phyloP scores from a whole-genome alignment of 192 early-diverging fungal genomes.

The Coemansia sp. region DNA sequence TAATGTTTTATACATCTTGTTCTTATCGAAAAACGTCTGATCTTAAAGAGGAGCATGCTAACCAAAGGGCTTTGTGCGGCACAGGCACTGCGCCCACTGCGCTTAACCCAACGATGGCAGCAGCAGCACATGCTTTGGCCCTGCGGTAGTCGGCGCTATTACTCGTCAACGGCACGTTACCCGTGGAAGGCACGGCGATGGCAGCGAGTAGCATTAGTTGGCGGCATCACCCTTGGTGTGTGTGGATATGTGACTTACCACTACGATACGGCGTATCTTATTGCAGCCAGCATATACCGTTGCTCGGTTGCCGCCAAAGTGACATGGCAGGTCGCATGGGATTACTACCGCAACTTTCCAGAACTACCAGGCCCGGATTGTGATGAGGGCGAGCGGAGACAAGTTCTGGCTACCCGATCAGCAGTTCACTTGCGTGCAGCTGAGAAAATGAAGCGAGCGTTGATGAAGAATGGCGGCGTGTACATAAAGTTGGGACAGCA shows the following conservation, averaged over 20 bases:
- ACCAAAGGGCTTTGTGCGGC: background rate
- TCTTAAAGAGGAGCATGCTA: background rate
- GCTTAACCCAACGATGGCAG: background rate
- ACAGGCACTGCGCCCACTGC: background rate
- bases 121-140: background rate
- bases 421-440: conserved; percentile 69
- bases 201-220: conserved; percentile 12
- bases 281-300: conserved; percentile 29
- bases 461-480: conserved; percentile 72
- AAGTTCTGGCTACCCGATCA: conserved; percentile 23
- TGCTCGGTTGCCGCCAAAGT: conserved; percentile 39
- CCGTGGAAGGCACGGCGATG: conserved; percentile 16
- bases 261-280: conserved; percentile 48
- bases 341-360: conserved; percentile 55
- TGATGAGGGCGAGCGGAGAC: conserved; percentile 26
- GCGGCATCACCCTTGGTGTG: background rate
- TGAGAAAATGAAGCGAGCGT: conserved; percentile 59
- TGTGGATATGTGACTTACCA: conserved; percentile 31
- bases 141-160: background rate
- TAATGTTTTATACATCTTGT: background rate
- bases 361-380: conserved; percentile 24
- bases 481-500: conserved; percentile 93
- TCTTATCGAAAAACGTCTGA: background rate
- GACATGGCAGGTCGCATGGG: conserved; percentile 43
- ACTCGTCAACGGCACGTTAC: background rate